Evolutionary conservation across 176 grass and related monocot species (phyloP).

Genomic region (Musa acuminata): DNA sequence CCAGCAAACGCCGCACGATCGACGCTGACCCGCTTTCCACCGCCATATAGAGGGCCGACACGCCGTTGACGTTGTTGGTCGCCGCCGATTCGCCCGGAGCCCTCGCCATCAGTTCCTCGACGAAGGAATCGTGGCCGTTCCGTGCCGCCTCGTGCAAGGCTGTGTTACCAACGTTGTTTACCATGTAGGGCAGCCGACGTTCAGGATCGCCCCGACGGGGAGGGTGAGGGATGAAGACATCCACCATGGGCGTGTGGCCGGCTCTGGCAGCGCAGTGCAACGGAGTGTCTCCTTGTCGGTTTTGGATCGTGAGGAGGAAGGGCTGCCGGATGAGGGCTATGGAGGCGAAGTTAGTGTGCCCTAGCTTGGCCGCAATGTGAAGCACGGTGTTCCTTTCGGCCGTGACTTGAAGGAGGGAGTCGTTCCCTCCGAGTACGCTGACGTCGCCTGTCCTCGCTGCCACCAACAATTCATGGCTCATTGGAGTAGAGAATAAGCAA

Average conservation of each 20-base stretch:
- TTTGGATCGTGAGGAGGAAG: background rate
- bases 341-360: background rate
- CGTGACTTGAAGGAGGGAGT: background rate
- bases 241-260: background rate
- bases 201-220: background rate
- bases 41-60: slow-evolving; percentile 19
- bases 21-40: background rate
- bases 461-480: too few species aligned
- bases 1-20: background rate
- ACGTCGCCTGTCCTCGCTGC: too few species aligned
- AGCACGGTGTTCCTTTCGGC: slow-evolving; percentile 12
- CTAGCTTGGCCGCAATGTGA: slow-evolving; percentile 9
- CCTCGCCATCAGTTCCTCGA: background rate
- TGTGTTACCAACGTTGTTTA: slow-evolving; percentile 14
- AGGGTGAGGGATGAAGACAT: background rate
- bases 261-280: slow-evolving; percentile 25
- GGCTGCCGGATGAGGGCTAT: background rate
- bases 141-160: slow-evolving; percentile 12
- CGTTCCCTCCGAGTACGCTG: too few species aligned
- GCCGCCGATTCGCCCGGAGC: background rate
- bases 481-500: too few species aligned
- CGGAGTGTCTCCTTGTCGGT: slow-evolving; percentile 14
- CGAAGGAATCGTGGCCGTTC: background rate
- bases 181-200: background rate
- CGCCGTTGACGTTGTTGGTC: background rate